Evolutionary conservation across 1,284 basidiomycete species (phyloP).

Genomic region (Sporisorium scitamineum): DNA sequence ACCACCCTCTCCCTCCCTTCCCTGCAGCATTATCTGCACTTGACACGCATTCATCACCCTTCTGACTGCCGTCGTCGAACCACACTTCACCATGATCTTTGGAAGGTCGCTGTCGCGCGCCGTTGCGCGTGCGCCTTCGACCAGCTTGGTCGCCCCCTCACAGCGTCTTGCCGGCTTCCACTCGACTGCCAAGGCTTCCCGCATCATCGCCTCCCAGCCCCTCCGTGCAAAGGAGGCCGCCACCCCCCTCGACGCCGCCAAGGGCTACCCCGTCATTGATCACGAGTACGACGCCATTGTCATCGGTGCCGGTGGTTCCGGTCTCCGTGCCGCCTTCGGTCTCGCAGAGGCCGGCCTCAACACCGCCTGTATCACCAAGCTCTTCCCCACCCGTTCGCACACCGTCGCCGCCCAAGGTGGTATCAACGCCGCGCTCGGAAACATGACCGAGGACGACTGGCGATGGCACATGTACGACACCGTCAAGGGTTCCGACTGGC

Average conservation of each 20-base stretch:
- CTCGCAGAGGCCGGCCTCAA: constrained; percentile 98
- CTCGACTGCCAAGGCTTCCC: constrained; percentile 65
- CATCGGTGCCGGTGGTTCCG: constrained; percentile 90
- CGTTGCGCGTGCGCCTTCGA: constrained; percentile 51
- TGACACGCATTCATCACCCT: constrained; percentile 10
- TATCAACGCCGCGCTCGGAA: constrained; percentile 98
- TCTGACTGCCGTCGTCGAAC: constrained; percentile 12
- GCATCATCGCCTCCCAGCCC: constrained; percentile 80
- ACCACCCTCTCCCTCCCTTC: background rate
- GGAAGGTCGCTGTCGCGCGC: constrained; percentile 52
- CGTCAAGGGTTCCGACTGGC: constrained; percentile 99
- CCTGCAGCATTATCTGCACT: constrained; percentile 8
- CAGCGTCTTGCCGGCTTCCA: constrained; percentile 59
- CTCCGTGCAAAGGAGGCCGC: constrained; percentile 85
- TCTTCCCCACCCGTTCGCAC: constrained; percentile 99
- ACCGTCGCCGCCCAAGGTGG: constrained; percentile 99
- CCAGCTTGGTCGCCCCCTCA: constrained; percentile 44
- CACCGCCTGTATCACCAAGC: constrained; percentile 92
- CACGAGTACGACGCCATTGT: constrained; percentile 74
- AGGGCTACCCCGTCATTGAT: constrained; percentile 93
- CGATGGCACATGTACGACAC: constrained; percentile 99
- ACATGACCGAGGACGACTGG: constrained; percentile 84
- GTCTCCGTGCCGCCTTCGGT: constrained; percentile 97
- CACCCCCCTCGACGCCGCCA: constrained; percentile 58
- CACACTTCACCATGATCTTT: constrained; percentile 44